Base-by-base conservation (phyloP, 2,329 filamentous ascomycete genomes). In the Chaetothyriales sp. region DNA sequence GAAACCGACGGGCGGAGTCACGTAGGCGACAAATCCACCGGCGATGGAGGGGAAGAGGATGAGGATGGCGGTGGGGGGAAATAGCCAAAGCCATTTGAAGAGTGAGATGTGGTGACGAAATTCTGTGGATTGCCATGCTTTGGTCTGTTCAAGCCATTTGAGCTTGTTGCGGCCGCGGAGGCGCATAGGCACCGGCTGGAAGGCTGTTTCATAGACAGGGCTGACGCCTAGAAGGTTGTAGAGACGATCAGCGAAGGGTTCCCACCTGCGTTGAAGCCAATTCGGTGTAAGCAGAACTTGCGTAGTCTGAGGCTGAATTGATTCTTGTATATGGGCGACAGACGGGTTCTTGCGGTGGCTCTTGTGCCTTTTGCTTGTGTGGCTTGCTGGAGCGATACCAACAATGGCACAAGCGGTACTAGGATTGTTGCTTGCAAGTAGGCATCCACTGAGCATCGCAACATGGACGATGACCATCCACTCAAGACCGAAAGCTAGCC, bases 401-500 rank as follows among this genome's bases (percentile, higher is more conserved):
- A 48, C 53, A n/a, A 53, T 48, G 12, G 47, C 51, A 36, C 36
- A 36, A 25, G 51, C 53, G 18, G 53, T 55, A 18, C 20, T 49
- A 15, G 63, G 62, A 45, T 64, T 65, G 48, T 64, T 64, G 49
- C 56, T 55, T 20, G 62, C 62, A 1, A 64, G 57, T 6, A 65
- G 56, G 50, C 57, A 60, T n/a, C 61, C 61, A 19, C 54, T 57
- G n/a, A 64, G 53, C 25, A 63, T 63, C 18, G 62, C 58, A 10
- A 62, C 57, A 48, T 63, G 60, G 10, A 61, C 58, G 19, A 64
- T 61, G 20, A 61, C 59, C 59, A 63, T 63, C 59, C 60, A 64
- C 54, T 58, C 57, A 9, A 62, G 57, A 1, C 62, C 63, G 51
- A 64, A 65, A 5, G 59, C 61, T 2, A 64, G 44, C 0, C 58